Evolutionary conservation across 257 asterid genomes (phyloP), one percentile per base, ranked within the genome.

Genomic region (Cruciata laevipes): DNA sequence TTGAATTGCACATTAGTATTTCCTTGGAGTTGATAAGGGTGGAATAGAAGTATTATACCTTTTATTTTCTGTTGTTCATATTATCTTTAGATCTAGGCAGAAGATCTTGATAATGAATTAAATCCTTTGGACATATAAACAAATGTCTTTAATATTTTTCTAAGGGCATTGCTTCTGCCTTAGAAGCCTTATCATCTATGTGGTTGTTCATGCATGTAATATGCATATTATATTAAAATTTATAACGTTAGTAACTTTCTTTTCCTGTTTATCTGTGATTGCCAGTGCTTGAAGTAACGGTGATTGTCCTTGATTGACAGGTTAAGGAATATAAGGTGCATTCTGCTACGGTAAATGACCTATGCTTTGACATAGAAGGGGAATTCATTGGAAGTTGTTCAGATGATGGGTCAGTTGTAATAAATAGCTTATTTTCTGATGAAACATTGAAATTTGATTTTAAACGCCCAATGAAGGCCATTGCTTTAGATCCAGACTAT

Each of bases 311-410:
- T 73, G 59, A 70, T 74, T 77, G 74, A 55, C 89, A 94, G 99
- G 85, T 94, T 40, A 90, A 91, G 80, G 98, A 87, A 76, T 90
- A 87, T 79, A 72, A 79, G 61, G 86, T 89, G 71, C 99, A 94
- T 68, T 80, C 96, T 61, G 95, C 91, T 83, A 89, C 93, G n/a
- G 97, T 94, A 76, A 90, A 94, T 75, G 96, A 94, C 81, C 90
- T 94, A 68, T 84, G 87, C 88, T 94, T 94, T 73, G 99, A 94
- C 63, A 57, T 80, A 63, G 99, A 94, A 77, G 99, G 98, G 61
- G 99, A 94, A 90, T 94, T 79, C 82, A 80, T 94, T 75, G 99
- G 95, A 77, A 94, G 99, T 89, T 94, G 99, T 90, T 90, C 99
- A 55, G 99, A 90, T 79, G 98, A 94, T 80, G 98, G 98, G 71